These are phyloP conservation scores for Rhazya stricta DNA, from an alignment of 257 asterid genomes.

Conservation along the genomic window DNA sequence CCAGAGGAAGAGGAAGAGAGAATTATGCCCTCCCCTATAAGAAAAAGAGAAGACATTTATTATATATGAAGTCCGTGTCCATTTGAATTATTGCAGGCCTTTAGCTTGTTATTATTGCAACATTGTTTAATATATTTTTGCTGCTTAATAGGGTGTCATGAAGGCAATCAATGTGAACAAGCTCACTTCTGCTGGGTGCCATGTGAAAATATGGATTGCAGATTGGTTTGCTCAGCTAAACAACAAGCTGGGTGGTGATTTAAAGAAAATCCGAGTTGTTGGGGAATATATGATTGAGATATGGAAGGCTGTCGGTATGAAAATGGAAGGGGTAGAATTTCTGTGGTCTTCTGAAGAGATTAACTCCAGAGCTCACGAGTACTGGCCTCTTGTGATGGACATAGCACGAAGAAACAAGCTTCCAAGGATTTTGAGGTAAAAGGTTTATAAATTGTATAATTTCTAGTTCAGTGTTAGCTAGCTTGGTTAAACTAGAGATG, in stretches of 20 bases:
- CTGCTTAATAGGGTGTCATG: constrained; percentile 69
- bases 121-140: neutral
- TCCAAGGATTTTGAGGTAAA: constrained; percentile 64
- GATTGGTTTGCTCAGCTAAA: constrained; percentile 93
- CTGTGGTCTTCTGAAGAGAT: constrained; percentile 93
- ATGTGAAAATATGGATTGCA: constrained; percentile 87
- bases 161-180: constrained; percentile 84
- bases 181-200: constrained; percentile 80
- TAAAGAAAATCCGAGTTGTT: constrained; percentile 65
- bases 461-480: neutral
- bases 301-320: constrained; percentile 91
- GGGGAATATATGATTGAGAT: constrained; percentile 83
- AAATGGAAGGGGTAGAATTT: constrained; percentile 75
- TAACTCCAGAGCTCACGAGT: constrained; percentile 60
- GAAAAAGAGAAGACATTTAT: neutral
- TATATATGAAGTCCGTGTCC: neutral
- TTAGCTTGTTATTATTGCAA: neutral
- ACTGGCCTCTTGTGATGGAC: constrained; percentile 95
- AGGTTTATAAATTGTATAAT: neutral
- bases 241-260: constrained; percentile 89
- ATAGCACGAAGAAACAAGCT: constrained; percentile 75
- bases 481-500: neutral
- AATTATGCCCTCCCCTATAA: neutral
- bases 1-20: neutral
- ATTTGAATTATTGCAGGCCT: neutral